These are phyloP conservation scores for Canavalia ensiformis DNA, from an alignment of 306 rosid genomes.

Conservation along the genomic window DNA sequence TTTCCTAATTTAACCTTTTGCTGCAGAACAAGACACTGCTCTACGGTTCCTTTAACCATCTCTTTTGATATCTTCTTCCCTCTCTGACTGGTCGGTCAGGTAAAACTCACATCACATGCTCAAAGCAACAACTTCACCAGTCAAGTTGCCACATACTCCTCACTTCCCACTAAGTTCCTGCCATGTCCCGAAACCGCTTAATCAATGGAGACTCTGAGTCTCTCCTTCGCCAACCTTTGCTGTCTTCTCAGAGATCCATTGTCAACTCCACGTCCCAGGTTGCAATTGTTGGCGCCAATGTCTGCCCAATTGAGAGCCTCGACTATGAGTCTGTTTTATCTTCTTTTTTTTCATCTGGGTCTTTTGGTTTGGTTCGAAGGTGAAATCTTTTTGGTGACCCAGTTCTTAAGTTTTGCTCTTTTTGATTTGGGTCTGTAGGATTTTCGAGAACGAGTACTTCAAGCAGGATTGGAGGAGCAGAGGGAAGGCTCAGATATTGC, in stretches of 20 bases:
- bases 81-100: not conserved
- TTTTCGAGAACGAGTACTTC: conserved; percentile 83
- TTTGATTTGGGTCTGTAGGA: conserved; percentile 55
- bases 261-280: conserved; percentile 82
- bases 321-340: conserved; percentile 77
- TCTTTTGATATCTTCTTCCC: not conserved
- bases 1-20: conserved; percentile 22
- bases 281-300: conserved; percentile 90
- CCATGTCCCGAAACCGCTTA: conserved; percentile 39
- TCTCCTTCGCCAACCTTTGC: conserved; percentile 58
- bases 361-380: not conserved
- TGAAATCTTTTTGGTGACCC: conserved; percentile 26
- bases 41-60: not conserved
- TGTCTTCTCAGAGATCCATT: conserved; percentile 58
- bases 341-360: conserved; percentile 10
- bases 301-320: conserved; percentile 95
- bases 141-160: not conserved
- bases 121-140: not conserved
- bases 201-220: conserved; percentile 58
- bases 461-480: conserved; percentile 96
- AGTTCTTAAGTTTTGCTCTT: not conserved
- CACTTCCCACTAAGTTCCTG: not conserved
- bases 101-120: too few relatives aligned
- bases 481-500: conserved; percentile 61
- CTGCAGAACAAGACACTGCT: not conserved